These are phyloP conservation scores for Phytophthora cryptogea DNA, from an alignment of 352 stramenopile genomes.

Conservation along the genomic window DNA sequence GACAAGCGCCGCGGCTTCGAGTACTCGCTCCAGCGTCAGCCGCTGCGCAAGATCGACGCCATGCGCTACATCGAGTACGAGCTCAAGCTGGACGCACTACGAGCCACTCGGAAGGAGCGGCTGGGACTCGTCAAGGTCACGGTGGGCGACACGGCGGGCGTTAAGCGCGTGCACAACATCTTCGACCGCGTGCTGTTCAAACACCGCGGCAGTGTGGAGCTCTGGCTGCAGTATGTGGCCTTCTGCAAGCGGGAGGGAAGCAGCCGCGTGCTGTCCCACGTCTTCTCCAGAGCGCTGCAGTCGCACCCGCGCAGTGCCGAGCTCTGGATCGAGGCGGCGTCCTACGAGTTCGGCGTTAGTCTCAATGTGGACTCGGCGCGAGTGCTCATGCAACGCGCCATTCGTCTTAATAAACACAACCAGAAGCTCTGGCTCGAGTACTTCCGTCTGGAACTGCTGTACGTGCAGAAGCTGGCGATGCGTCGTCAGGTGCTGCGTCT, in stretches of 20 bases:
- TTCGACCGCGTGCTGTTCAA: constrained; percentile 90
- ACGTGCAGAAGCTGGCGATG: constrained; percentile 89
- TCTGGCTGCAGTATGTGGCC: constrained; percentile 92
- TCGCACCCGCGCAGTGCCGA: constrained; percentile 83
- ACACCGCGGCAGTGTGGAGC: constrained; percentile 85
- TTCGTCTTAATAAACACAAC: constrained; percentile 85
- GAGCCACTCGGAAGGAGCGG: constrained; percentile 81
- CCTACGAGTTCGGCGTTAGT: constrained; percentile 89
- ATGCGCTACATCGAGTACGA: constrained; percentile 95
- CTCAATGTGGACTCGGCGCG: constrained; percentile 88
- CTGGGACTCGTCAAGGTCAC: constrained; percentile 68
- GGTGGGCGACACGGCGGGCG: constrained; percentile 72
- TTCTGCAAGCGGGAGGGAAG: constrained; percentile 82
- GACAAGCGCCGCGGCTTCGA: constrained; percentile 90
- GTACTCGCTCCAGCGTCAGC: constrained; percentile 90
- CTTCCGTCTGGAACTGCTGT: constrained; percentile 90
- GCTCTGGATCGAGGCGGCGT: constrained; percentile 91
- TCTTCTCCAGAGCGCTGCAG: constrained; percentile 89
- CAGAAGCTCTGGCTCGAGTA: constrained; percentile 91
- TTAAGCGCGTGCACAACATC: constrained; percentile 81
- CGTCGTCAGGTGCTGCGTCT: constrained; percentile 81
- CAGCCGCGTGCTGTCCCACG: constrained; percentile 67
- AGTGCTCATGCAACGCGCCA: constrained; percentile 92
- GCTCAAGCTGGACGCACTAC: constrained; percentile 90
- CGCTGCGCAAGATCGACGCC: constrained; percentile 90